Evolutionary conservation across 441 rosid genomes (phyloP).

Genomic region (Aleurites moluccanus): DNA sequence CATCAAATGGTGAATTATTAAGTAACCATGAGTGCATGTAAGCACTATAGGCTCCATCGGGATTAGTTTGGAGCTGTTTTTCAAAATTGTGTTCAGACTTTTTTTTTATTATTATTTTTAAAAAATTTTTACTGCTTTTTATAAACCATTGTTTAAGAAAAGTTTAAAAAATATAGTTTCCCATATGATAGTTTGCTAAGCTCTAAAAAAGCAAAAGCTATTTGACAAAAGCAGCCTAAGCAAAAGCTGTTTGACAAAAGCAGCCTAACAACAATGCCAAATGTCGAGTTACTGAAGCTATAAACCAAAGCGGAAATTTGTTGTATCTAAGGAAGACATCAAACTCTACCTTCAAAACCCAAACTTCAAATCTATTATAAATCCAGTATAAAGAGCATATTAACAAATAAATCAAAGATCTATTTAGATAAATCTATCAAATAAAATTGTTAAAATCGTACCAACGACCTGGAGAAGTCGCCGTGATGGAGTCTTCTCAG

Average conservation of each 20-base stretch:
- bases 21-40: neutral
- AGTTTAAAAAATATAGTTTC: too few relatives aligned
- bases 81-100: neutral
- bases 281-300: neutral
- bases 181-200: too few relatives aligned
- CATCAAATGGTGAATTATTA: neutral
- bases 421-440: neutral
- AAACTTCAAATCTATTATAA: constrained; percentile 2
- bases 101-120: too few relatives aligned
- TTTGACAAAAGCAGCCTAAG: too few relatives aligned
- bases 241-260: too few relatives aligned
- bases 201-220: too few relatives aligned
- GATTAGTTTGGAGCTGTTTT: too few relatives aligned
- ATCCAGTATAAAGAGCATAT: neutral
- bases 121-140: too few relatives aligned
- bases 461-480: constrained; percentile 93
- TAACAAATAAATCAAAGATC: neutral
- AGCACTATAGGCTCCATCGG: neutral
- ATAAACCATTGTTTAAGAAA: too few relatives aligned
- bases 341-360: neutral
- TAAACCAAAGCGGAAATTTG: neutral
- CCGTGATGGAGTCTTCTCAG: constrained; percentile 57
- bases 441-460: constrained; percentile 33
- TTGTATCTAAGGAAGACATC: neutral
- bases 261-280: neutral